These are phyloP conservation scores for Malassezia caprae DNA, from an alignment of 1,284 basidiomycete genomes.

Conservation along the genomic window DNA sequence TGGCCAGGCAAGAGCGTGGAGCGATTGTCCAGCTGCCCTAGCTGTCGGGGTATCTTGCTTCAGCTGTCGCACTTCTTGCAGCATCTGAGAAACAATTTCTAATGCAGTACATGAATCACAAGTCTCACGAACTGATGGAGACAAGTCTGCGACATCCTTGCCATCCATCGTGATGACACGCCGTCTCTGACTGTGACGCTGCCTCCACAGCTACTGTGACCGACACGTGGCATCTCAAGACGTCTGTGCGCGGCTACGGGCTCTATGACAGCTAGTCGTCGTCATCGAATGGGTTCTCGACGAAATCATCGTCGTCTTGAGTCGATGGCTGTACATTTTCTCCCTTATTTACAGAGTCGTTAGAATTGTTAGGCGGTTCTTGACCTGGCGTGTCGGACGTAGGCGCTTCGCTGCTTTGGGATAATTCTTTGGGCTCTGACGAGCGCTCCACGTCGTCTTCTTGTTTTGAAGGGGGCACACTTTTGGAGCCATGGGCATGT, in stretches of 20 bases:
- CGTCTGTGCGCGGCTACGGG: not conserved
- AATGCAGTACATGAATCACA: not conserved
- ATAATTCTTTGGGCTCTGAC: not conserved
- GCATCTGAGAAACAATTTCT: not conserved
- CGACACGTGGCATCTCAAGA: not conserved
- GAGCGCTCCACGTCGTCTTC: not conserved
- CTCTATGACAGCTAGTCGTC: conserved; percentile 9
- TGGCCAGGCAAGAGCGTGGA: not conserved
- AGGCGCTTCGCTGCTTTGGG: not conserved
- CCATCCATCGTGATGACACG: not conserved
- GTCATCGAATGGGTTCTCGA: conserved; percentile 16
- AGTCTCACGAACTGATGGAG: not conserved
- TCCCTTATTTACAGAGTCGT: not conserved
- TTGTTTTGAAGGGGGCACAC: not conserved
- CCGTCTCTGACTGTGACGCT: not conserved
- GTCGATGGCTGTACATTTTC: not conserved
- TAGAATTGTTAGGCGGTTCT: not conserved
- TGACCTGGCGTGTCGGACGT: not conserved
- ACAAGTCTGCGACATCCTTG: not conserved
- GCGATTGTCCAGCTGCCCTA: not conserved
- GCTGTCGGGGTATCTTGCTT: not conserved
- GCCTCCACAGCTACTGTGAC: not conserved
- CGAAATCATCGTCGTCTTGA: conserved; percentile 8
- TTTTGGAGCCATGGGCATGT: not conserved
- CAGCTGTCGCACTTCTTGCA: not conserved